These are phyloP conservation scores for Arctium minus DNA, from an alignment of 129 eudicot genomes.

Conservation along the genomic window DNA sequence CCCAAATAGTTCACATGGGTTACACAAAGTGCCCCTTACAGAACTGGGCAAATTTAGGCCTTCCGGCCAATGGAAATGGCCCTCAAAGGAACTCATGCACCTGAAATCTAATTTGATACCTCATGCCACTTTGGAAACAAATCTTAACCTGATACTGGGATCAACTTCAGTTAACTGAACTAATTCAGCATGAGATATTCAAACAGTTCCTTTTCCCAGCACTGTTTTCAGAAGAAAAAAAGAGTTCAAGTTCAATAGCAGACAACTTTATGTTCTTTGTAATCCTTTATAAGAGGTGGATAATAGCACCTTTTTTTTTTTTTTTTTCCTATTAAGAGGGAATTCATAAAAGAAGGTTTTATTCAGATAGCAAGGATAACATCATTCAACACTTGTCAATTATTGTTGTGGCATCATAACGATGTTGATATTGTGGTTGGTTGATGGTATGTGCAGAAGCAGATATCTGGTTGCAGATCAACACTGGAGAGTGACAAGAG, in stretches of 20 bases:
- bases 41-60: not conserved
- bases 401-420: not conserved
- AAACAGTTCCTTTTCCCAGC: not conserved
- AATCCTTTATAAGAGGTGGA: too few relatives aligned
- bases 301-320: too few relatives aligned
- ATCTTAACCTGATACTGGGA: too few relatives aligned
- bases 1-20: not conserved
- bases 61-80: not conserved
- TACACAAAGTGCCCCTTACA: not conserved
- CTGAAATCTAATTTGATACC: not conserved
- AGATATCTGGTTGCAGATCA: slow-evolving; percentile 28
- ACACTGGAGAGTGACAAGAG: slow-evolving; percentile 28
- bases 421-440: not conserved
- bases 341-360: not conserved
- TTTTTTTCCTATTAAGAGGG: not conserved
- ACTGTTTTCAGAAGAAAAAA: not conserved
- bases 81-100: not conserved
- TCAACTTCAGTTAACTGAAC: not conserved
- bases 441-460: slow-evolving; percentile 16
- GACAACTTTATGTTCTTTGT: not conserved
- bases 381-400: not conserved
- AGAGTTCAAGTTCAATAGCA: not conserved
- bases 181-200: too few relatives aligned
- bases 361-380: not conserved
- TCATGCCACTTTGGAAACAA: not conserved